Base-by-base conservation (phyloP, 164 flowering plant genomes). In the Piper betle region DNA sequence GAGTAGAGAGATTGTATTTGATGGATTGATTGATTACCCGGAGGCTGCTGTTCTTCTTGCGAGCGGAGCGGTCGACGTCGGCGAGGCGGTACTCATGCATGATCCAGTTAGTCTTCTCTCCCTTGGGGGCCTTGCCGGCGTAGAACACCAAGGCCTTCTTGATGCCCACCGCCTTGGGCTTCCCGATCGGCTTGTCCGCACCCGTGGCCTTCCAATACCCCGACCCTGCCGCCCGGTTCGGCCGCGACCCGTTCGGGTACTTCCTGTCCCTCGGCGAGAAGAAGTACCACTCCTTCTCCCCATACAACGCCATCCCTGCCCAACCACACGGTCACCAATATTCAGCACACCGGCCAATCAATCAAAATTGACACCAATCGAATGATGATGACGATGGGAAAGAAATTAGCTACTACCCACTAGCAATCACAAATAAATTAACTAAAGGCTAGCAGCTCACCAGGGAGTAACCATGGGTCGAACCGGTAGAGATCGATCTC, bases 401-500 rank as follows among this genome's bases (percentile, higher is more conserved):
- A 46, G 52, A 46, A 46, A 46, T 6, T 6, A 46, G 15, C 52
- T 6, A 46, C n/a, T 13, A 52, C 11, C 2, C 4, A 18, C 13
- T 13, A 10, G 39, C n/a, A 6, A 17, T n/a, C 7, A 39, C 39
- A 13, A 10, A 6, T n/a, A 10, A 5, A 39, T 37, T 6, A 39
- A 59, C n/a, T 18, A n/a, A 57, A 19, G 37, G 50, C 18, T 39
- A 5, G 56, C 10, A 5, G 39, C 15, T 64, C n/a, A 72, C 77
- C 73, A 53, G 77, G 77, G 12, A 74, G 71, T 42, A 64, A 66
- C 71, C 71, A 70, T 41, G 77, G 72, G 62, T 74, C 62, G 54
- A 53, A 67, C 53, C 65, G 70, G 69, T 74, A 74, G 55, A 74
- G 73, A 64, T 74, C 77, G 8, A 74, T 60, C 53, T 74, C 77